A percentile compares a stretch with the other conserved stretches of the same genome.
These are phyloP conservation scores for Mucor lusitanicus DNA, from an alignment of 371 early-diverging fungal genomes.

Conservation along the genomic window DNA sequence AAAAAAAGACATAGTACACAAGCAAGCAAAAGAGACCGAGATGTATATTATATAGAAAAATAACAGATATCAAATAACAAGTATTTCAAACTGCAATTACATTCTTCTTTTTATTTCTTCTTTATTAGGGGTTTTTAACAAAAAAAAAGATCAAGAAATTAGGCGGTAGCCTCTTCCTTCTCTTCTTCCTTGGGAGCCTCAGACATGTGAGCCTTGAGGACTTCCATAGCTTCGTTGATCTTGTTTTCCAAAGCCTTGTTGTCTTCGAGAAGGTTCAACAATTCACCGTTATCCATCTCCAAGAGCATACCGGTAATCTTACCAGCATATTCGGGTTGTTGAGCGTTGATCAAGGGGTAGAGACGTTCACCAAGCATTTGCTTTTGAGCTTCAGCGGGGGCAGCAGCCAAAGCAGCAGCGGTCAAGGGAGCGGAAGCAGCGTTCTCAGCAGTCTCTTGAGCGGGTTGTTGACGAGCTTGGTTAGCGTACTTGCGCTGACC, in stretches of 20 bases:
- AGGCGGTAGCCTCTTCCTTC: conserved; percentile 16
- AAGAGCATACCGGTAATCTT: conserved; percentile 99
- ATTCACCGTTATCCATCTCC: conserved; percentile 96
- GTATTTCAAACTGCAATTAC: not conserved
- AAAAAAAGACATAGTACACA: too few species aligned
- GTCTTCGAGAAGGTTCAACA: conserved; percentile 87
- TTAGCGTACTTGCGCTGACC: conserved; percentile 57
- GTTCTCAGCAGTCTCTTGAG: conserved; percentile 36
- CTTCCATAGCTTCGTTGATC: conserved; percentile 88
- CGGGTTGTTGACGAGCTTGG: conserved; percentile 37
- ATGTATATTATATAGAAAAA: not conserved
- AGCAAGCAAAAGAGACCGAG: not conserved
- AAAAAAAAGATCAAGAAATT: conserved; percentile 10
- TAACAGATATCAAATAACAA: not conserved
- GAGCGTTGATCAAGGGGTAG: conserved; percentile 76
- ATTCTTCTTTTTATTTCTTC: conserved; percentile 11
- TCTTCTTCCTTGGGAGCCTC: conserved; percentile 22
- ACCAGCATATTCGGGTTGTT: conserved; percentile 81
- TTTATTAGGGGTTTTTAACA: conserved; percentile 4
- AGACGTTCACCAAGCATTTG: conserved; percentile 94
- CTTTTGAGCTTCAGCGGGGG: conserved; percentile 88
- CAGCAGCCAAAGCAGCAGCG: conserved; percentile 81
- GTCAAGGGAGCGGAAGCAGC: conserved; percentile 62
- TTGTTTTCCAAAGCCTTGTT: conserved; percentile 69
- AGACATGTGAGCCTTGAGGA: conserved; percentile 59